Evolutionary conservation across 371 early-diverging fungal genomes (phyloP), one percentile per base, ranked within the genome.

Genomic region (Chytridium lagenaria): DNA sequence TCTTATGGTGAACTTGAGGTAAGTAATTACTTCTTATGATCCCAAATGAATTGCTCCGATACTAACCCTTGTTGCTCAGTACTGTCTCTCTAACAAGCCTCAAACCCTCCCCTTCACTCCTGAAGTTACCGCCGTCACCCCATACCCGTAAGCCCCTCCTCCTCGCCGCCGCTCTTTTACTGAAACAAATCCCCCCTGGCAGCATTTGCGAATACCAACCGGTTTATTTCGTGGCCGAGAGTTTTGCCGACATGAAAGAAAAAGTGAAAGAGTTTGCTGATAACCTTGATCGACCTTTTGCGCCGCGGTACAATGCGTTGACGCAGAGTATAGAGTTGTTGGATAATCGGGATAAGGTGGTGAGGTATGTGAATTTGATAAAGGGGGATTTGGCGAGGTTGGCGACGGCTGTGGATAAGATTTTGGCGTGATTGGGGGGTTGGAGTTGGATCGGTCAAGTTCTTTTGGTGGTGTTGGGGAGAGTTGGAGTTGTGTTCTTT

Each of bases 1-100:
- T 95, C 95, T n/a, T 95, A 93, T 86, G 98, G 97, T 76, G 98
- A 98, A 84, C 84, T 98, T 37, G 95, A 95, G 74, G 74, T 76
- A 39, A 16, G 67, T 40, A 22, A 37, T 50, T 0, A 33, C 28
- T 1, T 61, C 2, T 51, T 0, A 57, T 34, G 33, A 19, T 30
- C 38, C 1, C 33, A 5, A 40, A 40, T 22, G 39, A 7, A 5
- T 16, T 22, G 10, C 63, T 19, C 49, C 49, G 19, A 49, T 34
- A 31, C 19, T 50, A 49, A 26, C 38, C 38, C 0, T 23, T 0
- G 0, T n/a, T 50, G 0, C 19, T 23, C 44, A 76, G 83, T 95
- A 96, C 78, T 84, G 87, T 40, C 77, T 96, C 57, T 86, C 92
- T 10, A 92, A 90, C 66, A 90, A 94, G 77, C 95, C 97, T 30